Conservation (phyloP, 768 basidiomycete genomes). For the Crepidotus variabilis region DNA sequence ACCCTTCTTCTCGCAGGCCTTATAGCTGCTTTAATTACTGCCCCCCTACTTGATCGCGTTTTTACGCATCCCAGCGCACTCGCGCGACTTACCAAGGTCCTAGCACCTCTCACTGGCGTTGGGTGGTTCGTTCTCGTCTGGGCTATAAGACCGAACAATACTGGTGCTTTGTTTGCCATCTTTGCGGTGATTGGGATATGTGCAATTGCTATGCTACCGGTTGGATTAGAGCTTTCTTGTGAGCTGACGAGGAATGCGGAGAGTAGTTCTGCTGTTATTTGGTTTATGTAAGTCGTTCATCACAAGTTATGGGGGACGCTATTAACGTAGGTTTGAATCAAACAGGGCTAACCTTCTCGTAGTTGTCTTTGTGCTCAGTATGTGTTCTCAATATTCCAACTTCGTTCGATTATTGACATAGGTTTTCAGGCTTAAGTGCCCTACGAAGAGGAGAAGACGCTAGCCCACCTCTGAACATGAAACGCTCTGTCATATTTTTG, state of each 20-base stretch:
- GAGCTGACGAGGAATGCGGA: constrained; percentile 81
- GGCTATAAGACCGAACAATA: constrained; percentile 68
- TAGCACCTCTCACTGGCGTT: constrained; percentile 58
- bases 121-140: constrained; percentile 77
- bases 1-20: constrained; percentile 68
- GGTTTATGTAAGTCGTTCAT: constrained; percentile 56
- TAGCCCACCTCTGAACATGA: constrained; percentile 74
- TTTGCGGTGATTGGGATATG: constrained; percentile 65
- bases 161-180: constrained; percentile 57
- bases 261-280: constrained; percentile 70
- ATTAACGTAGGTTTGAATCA: not conserved
- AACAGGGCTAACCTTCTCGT: constrained; percentile 61
- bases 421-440: constrained; percentile 53
- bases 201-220: constrained; percentile 68
- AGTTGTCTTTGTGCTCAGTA: constrained; percentile 63
- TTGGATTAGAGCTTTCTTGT: constrained; percentile 73
- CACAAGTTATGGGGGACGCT: not conserved
- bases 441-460: constrained; percentile 60
- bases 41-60: constrained; percentile 81
- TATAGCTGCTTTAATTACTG: constrained; percentile 58
- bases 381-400: constrained; percentile 12
- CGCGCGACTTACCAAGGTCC: constrained; percentile 40
- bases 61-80: constrained; percentile 69
- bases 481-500: constrained; percentile 60
- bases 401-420: not conserved